Evolutionary conservation across 805 yeast species (phyloP), one percentile per base, ranked within the genome.

Genomic region (Metschnikowia gruessii): DNA sequence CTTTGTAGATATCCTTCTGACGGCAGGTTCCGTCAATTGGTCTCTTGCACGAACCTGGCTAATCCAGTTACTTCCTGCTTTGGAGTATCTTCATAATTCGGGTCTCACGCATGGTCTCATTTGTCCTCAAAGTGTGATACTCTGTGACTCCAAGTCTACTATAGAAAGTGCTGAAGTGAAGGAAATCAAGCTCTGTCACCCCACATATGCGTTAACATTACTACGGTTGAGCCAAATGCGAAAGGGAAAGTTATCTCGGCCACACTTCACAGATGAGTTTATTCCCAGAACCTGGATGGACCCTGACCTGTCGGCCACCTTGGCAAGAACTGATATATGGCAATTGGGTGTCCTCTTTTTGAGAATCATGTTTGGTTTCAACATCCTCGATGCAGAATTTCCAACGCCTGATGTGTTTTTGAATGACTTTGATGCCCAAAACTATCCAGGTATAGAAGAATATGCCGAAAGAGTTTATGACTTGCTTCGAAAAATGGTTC

Each of bases 291-390:
- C 40, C 28, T 91, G 97, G 97, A 68, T 64, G 11, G 95, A 97
- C 0, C 97, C 98, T 0, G 97, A 91, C 61, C 53, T 83, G 7
- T 49, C 62, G 13, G 59, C 59, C 57, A 31, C 61, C 58, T 13
- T 46, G 83, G 86, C 12, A 84, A 84, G 89, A 62, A 83, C 97
- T 0, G 99, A 94, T 68, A 85, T 94, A 9, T 94, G 98, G 98
- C 87, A 87, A 59, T 66, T 90, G 33, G 99, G 97, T 7, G 87
- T 87, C 0, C 63, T 86, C 6, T 83, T 92, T 54, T 47, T 66
- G 47, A 54, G 69, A 22, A 56, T 72, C 3, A 70, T 72, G 74
- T 46, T 69, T 10, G 65, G 64, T 32, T 74, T 82, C 15, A 81
- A 85, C 52, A 69, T 83, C 61, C 72, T 87, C 3, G 70, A 76